Base-by-base conservation (phyloP, 108 stramenopile genomes). In the Skeletonema marinoi region DNA sequence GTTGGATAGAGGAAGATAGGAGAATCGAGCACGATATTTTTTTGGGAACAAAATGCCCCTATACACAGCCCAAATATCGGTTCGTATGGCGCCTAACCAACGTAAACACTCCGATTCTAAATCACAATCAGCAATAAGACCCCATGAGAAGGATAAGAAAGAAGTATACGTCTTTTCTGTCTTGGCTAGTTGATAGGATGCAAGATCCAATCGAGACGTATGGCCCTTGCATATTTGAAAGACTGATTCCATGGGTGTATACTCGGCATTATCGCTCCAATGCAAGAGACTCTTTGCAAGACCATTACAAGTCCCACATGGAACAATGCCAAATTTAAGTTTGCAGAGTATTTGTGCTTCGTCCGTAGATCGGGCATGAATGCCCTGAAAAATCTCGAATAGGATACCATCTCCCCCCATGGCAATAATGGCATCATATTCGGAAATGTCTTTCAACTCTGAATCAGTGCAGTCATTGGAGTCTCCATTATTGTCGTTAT, bases 321-420 rank as follows among this genome's bases (percentile, higher is more conserved):
- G 88, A 39, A 96, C 80, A 21, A 89, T 80, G 4, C 93, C 96
- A 50, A 94, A 75, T 54, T 85, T 85, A 21, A 96, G 51, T 16
- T 74, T 78, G 11, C 61, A 35, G 32, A 89, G 44, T 8, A 92
- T 44, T 35, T 33, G 21, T 39, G 64, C 61, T 29, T 71, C 78
- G 25, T 93, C 91, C 25, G 25, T 25, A 9, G 60, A 3, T 35
- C 91, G 83, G 41, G 65, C 41, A 25, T 81, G 78, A 35, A 93
- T 80, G 5, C 92, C 96, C 64, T 94, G 90, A 65, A 94, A 51
- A 31, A 91, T 84, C 79, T 95, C 92, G 65, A 85, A 89, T n/a
- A 96, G 56, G 14, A 88, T 85, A 1, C 96, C 96, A 77, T 96
- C 96, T 39, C 96, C 96, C 17, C 96, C 93, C 74, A 96, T 74